phyloP scores from a whole-genome alignment of 257 asterid species.

The Solanum okadae region DNA sequence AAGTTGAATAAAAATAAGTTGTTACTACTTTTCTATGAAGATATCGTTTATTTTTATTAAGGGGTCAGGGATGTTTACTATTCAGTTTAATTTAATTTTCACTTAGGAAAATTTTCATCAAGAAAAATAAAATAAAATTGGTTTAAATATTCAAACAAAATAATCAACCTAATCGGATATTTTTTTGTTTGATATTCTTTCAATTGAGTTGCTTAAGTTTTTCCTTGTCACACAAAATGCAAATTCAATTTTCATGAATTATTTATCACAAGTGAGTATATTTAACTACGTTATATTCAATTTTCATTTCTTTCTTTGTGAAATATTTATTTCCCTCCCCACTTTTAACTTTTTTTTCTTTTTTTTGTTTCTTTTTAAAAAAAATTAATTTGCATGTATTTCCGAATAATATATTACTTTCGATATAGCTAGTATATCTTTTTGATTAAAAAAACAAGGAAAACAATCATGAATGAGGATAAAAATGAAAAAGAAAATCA shows the following conservation, averaged over 20 bases:
- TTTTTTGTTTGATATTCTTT: too few relatives aligned
- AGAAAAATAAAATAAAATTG: background rate
- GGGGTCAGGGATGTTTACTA: background rate
- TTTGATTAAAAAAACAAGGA: too few relatives aligned
- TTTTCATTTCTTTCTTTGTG: background rate
- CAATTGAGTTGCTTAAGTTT: background rate
- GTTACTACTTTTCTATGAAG: background rate
- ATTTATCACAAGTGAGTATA: background rate
- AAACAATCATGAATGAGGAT: too few relatives aligned
- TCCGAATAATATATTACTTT: too few relatives aligned
- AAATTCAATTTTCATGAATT: too few relatives aligned
- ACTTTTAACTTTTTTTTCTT: too few relatives aligned
- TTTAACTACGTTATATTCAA: background rate
- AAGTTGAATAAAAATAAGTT: background rate
- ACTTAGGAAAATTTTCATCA: background rate
- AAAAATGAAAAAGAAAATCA: too few relatives aligned
- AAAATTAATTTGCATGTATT: too few relatives aligned
- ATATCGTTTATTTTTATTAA: too few relatives aligned
- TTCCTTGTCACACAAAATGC: background rate
- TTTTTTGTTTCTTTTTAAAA: too few relatives aligned
- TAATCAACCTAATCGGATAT: background rate
- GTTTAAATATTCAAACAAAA: background rate
- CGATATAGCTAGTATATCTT: too few relatives aligned
- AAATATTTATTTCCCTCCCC: too few relatives aligned
- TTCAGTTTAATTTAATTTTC: background rate